Conservation (phyloP, 176 grass and related monocot species). For the Coix lacrymajobi region DNA sequence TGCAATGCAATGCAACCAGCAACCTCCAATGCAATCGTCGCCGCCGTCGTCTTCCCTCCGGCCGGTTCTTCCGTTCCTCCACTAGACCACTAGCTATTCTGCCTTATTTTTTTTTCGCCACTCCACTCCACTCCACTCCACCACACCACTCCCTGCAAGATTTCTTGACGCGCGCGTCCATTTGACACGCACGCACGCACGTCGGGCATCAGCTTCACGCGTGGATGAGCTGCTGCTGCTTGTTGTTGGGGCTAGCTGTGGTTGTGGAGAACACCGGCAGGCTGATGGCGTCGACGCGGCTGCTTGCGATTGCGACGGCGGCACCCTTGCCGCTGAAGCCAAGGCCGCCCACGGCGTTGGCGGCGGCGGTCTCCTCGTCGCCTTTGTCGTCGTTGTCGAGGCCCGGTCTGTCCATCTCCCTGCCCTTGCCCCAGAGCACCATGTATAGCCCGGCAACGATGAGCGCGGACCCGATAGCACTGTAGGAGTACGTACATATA, state of each 20-base stretch:
- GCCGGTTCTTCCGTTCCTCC: not conserved
- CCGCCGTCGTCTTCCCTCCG: not conserved
- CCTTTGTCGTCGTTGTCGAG: not conserved
- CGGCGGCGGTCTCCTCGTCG: not conserved
- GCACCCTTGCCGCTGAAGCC: not conserved
- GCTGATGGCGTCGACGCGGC: constrained; percentile 12
- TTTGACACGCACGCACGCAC: not conserved
- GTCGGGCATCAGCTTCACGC: not conserved
- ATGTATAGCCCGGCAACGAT: constrained; percentile 74
- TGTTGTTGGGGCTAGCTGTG: constrained; percentile 15
- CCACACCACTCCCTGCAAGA: not conserved
- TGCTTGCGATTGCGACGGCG: not conserved
- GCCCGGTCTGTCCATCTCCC: constrained; percentile 20
- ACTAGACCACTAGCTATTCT: not conserved
- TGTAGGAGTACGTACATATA: no score
- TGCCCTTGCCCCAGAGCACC: constrained; percentile 85
- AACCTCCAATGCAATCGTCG: not conserved
- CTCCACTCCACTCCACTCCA: not conserved
- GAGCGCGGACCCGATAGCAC: constrained; percentile 53
- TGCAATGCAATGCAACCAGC: not conserved
- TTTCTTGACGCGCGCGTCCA: not conserved
- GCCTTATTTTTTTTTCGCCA: not conserved
- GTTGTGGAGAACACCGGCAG: constrained; percentile 12
- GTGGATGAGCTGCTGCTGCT: not conserved
- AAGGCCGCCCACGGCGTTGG: not conserved